Percentiles rank a stretch among this genome's conserved stretches.
Conservation (phyloP, 1,284 basidiomycete genomes). For the Anthracocystis panici-leucophaei region DNA sequence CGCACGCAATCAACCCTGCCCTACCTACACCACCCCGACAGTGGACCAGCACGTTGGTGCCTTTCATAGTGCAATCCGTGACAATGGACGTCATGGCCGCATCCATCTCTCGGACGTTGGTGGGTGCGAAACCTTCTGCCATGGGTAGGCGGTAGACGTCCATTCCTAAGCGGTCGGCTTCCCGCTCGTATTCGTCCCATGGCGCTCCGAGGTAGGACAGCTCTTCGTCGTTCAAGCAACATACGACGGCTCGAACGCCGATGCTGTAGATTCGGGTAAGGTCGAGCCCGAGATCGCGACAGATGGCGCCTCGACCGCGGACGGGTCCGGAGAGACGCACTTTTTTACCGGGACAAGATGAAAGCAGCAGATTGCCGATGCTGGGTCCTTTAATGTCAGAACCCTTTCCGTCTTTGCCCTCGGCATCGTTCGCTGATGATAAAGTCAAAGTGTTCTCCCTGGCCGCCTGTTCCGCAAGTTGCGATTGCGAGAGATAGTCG, state of each 20-base stretch:
- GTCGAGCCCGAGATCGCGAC: constrained; percentile 83
- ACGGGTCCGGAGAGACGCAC: constrained; percentile 85
- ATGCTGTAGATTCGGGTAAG: constrained; percentile 80
- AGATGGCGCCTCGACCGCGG: constrained; percentile 84
- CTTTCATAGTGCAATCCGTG: constrained; percentile 79
- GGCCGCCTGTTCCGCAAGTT: constrained; percentile 29
- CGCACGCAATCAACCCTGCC: constrained; percentile 90
- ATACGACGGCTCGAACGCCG: constrained; percentile 84
- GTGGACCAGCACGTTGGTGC: constrained; percentile 83
- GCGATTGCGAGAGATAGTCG: constrained; percentile 32
- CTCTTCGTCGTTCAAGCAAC: constrained; percentile 89
- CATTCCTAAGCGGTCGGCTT: constrained; percentile 78
- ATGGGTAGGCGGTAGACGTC: constrained; percentile 84
- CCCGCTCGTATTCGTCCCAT: constrained; percentile 80
- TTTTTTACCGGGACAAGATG: constrained; percentile 96
- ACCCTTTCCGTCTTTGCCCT: constrained; percentile 12
- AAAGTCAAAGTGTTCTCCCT: constrained; percentile 20
- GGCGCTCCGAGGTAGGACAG: constrained; percentile 84
- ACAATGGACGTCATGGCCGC: constrained; percentile 79
- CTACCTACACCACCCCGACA: constrained; percentile 95
- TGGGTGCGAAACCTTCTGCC: constrained; percentile 89
- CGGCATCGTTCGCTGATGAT: constrained; percentile 10
- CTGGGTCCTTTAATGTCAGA: constrained; percentile 13
- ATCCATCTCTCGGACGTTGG: constrained; percentile 84
- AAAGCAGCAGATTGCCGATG: constrained; percentile 89